Evolutionary conservation across 805 yeast genomes (phyloP).

Genomic region (Lachancea nothofagi): DNA sequence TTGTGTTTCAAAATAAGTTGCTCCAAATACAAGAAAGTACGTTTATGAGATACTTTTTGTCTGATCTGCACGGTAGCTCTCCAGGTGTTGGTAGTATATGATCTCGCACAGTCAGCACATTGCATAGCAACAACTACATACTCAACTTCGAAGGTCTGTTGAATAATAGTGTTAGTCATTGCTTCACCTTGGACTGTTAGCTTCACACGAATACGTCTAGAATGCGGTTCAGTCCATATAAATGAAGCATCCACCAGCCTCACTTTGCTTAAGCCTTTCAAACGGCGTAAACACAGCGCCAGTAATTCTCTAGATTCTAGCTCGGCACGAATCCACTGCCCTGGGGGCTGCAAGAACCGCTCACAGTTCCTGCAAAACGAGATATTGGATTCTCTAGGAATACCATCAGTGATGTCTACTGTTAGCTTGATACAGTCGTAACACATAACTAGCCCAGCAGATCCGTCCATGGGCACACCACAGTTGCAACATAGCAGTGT

Average conservation of each 20-base stretch:
- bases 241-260: slow-evolving; percentile 89
- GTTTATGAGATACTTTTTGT: slow-evolving; percentile 94
- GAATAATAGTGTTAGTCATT: slow-evolving; percentile 81
- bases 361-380: slow-evolving; percentile 97
- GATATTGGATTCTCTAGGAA: slow-evolving; percentile 88
- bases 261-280: slow-evolving; percentile 82
- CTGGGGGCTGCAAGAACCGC: slow-evolving; percentile 89
- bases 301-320: slow-evolving; percentile 88
- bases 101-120: slow-evolving; percentile 97
- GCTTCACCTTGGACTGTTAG: slow-evolving; percentile 97
- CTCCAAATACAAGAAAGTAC: slow-evolving; percentile 92
- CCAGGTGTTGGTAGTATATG: slow-evolving; percentile 96
- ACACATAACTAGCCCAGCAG: slow-evolving; percentile 90
- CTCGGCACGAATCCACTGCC: slow-evolving; percentile 86
- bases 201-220: slow-evolving; percentile 86
- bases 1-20: slow-evolving; percentile 88
- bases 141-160: slow-evolving; percentile 92
- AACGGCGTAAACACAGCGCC: slow-evolving; percentile 81
- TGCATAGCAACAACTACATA: slow-evolving; percentile 92
- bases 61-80: slow-evolving; percentile 95
- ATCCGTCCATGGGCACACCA: slow-evolving; percentile 97
- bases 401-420: slow-evolving; percentile 89
- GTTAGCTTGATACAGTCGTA: slow-evolving; percentile 93
- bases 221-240: slow-evolving; percentile 99
- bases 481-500: slow-evolving; percentile 97